phyloP scores from a whole-genome alignment of 345 rosid species.

The Hibiscus syriacus region DNA sequence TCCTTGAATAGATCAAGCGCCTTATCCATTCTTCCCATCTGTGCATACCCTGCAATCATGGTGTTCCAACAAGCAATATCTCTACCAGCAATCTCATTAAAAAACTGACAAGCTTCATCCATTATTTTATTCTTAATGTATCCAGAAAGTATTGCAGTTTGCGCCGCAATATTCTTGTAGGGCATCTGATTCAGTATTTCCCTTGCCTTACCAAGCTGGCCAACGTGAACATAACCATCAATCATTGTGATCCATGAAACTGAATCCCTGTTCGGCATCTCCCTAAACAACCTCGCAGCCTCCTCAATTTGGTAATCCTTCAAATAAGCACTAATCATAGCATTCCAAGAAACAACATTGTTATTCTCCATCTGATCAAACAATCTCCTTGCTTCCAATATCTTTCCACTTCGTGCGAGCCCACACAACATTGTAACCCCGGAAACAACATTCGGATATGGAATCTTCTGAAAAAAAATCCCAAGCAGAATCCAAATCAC shows the following conservation, averaged over 20 bases:
- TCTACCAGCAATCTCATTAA: constrained; percentile 28
- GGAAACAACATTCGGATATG: constrained; percentile 1
- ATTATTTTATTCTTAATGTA: constrained; percentile 54
- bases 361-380: constrained; percentile 44
- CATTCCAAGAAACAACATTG: constrained; percentile 54
- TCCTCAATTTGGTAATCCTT: constrained; percentile 42
- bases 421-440: neutral
- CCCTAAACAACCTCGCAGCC: constrained; percentile 46
- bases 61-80: constrained; percentile 61
- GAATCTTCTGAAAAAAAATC: constrained; percentile 14
- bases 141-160: constrained; percentile 57
- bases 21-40: constrained; percentile 50
- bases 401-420: constrained; percentile 3
- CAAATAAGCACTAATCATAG: constrained; percentile 49
- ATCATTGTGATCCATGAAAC: constrained; percentile 41
- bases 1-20: constrained; percentile 43
- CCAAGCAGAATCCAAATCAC: constrained; percentile 34
- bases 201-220: constrained; percentile 56
- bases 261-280: constrained; percentile 31
- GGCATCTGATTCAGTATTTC: constrained; percentile 29
- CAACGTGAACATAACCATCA: constrained; percentile 45
- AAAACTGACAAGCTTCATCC: constrained; percentile 41
- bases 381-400: constrained; percentile 23
- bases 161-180: constrained; percentile 28
- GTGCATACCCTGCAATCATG: constrained; percentile 69